A percentile compares a stretch with the other conserved stretches of the same genome.
phyloP scores from a whole-genome alignment of 768 basidiomycete genomes.

The Boletus pseudo-olivaceus region DNA sequence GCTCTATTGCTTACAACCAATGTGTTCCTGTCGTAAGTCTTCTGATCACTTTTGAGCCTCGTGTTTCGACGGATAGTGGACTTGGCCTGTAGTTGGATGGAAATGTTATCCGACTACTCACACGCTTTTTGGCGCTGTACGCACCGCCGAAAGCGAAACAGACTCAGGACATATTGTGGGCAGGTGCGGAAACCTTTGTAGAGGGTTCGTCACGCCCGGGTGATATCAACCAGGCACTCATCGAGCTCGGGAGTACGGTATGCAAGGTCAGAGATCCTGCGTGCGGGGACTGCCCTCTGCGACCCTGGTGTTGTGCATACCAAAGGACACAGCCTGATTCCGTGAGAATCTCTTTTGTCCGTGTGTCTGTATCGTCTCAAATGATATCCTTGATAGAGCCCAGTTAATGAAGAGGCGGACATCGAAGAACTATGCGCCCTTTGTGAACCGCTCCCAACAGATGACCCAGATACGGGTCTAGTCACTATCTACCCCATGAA shows the following conservation, averaged over 20 bases:
- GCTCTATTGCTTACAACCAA: slow-evolving; percentile 86
- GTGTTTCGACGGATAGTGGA: neutral
- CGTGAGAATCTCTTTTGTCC: slow-evolving; percentile 3
- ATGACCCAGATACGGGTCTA: slow-evolving; percentile 10
- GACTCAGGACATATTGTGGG: slow-evolving; percentile 82
- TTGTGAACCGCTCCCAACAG: slow-evolving; percentile 55
- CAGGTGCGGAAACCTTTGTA: slow-evolving; percentile 69
- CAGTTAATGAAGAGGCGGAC: slow-evolving; percentile 37
- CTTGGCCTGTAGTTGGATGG: slow-evolving; percentile 67
- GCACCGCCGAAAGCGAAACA: slow-evolving; percentile 76
- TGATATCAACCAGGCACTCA: slow-evolving; percentile 89
- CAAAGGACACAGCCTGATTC: slow-evolving; percentile 8
- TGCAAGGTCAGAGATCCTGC: slow-evolving; percentile 82
- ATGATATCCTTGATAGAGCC: neutral
- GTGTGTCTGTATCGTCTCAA: neutral
- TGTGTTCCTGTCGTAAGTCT: slow-evolving; percentile 75
- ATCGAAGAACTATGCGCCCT: slow-evolving; percentile 76
- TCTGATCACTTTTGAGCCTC: neutral
- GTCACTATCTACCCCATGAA: slow-evolving; percentile 90
- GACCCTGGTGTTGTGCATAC: slow-evolving; percentile 66
- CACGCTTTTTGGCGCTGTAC: slow-evolving; percentile 78
- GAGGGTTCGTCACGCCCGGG: slow-evolving; percentile 55
- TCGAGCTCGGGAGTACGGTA: slow-evolving; percentile 91
- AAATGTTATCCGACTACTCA: slow-evolving; percentile 83
- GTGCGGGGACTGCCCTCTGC: slow-evolving; percentile 72